Base-by-base conservation (phyloP, 2,329 filamentous ascomycete species). In the Penicillium sp. region DNA sequence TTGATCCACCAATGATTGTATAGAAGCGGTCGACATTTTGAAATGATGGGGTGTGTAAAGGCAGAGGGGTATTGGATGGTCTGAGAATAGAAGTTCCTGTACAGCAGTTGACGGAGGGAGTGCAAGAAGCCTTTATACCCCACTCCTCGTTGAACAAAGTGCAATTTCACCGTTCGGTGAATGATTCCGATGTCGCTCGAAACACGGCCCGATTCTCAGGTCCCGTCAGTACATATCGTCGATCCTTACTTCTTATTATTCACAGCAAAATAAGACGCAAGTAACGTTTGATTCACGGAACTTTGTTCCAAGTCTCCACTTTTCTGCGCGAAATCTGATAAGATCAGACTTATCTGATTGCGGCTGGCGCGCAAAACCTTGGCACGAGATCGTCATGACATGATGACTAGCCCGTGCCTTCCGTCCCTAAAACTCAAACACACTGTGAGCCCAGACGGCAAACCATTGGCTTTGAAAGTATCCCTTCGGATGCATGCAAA, bases 1-100 rank as follows among this genome's bases (percentile, higher is more conserved):
- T 19, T 58, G 45, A 49, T 56, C 50, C 16, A 47, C 39, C 11
- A 61, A 49, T 3, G 51, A 49, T 4, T 54, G 10, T 27, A 54
- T 54, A 13, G 42, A 35, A 46, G 43, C 10, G 13, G 35, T 44
- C 7, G 49, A 27, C 57, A 58, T 60, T 2, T n/a, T 50, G 21
- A 22, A 39, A 6, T 39, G 9, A n/a, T 3, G 39, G 5, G 21
- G 2, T 49, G 2, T 26, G 48, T 8, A n/a, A 39, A 19, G 16
- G 35, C n/a, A 39, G 33, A 31, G 31, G 31, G 16, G 8, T 19
- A 8, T 2, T 39, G 16, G 3, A 9, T 19, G 10, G 11, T 39
- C 3, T 10, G 35, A 39, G 7, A n/a, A 10, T 19, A n/a, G 35
- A n/a, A 19, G 4, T 39, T 19, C 19, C n/a, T 39, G 35, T 10